phyloP scores from a whole-genome alignment of 306 rosid genomes.

The Abrus pulchellus region DNA sequence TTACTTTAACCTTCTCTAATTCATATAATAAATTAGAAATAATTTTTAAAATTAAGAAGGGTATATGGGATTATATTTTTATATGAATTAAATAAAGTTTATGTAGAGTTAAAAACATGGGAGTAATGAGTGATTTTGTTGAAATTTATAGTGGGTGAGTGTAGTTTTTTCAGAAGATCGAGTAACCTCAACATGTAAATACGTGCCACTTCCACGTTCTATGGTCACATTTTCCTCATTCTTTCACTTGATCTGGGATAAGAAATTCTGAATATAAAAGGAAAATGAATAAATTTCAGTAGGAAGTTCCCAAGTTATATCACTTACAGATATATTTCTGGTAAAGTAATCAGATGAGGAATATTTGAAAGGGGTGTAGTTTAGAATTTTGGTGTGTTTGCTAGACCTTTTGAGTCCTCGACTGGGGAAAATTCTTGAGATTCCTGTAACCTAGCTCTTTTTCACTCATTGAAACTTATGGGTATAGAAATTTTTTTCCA shows the following conservation, averaged over 20 bases:
- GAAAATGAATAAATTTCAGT: not conserved
- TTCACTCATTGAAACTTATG: not conserved
- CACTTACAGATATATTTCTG: not conserved
- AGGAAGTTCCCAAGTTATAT: not conserved
- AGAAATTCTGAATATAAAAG: too few relatives aligned
- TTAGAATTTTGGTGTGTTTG: conserved; percentile 33
- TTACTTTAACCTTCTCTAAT: too few relatives aligned
- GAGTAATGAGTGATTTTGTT: too few relatives aligned
- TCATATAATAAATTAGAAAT: too few relatives aligned
- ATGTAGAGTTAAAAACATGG: too few relatives aligned
- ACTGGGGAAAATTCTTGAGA: not conserved
- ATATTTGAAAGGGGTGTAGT: not conserved
- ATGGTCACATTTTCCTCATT: too few relatives aligned
- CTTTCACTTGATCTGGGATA: not conserved
- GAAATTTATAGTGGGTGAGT: too few relatives aligned
- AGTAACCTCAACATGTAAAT: not conserved
- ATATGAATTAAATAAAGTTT: too few relatives aligned
- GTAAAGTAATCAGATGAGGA: too few relatives aligned
- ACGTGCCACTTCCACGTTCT: not conserved
- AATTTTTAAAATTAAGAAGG: too few relatives aligned
- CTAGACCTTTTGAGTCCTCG: conserved; percentile 5
- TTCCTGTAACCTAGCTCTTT: not conserved
- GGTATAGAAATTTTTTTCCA: not conserved
- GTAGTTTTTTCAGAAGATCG: too few relatives aligned
- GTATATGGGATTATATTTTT: too few relatives aligned